A percentile compares a stretch with the other conserved stretches of the same genome.
Evolutionary conservation across 1,284 basidiomycete species (phyloP).

Genomic region (Boletus sp.): DNA sequence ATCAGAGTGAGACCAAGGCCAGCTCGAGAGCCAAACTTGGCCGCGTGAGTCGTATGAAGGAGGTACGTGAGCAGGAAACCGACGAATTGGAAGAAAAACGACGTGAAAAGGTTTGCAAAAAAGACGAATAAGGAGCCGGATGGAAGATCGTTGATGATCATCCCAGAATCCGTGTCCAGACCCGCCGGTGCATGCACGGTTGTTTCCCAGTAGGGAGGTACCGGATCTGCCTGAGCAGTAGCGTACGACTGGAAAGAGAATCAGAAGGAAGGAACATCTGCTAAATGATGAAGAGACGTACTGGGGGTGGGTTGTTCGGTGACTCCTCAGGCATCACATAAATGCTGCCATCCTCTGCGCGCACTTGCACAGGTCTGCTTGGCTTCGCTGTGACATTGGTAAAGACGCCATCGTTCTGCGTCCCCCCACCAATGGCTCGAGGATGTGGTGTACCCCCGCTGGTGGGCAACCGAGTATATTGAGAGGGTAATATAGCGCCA

Average conservation of each 20-base stretch:
- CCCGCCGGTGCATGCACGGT: conserved; percentile 76
- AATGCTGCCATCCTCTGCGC: conserved; percentile 56
- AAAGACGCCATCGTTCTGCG: conserved; percentile 92
- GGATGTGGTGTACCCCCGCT: conserved; percentile 31
- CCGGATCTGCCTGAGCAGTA: conserved; percentile 85
- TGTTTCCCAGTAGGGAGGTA: conserved; percentile 96
- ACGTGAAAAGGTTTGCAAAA: conserved; percentile 77
- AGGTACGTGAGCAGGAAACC: conserved; percentile 94
- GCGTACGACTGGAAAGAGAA: conserved; percentile 68
- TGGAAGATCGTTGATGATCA: conserved; percentile 73
- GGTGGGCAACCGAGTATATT: conserved; percentile 61
- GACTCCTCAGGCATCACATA: conserved; percentile 73
- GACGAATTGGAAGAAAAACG: conserved; percentile 95
- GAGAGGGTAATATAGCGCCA: conserved; percentile 70
- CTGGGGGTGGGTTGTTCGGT: conserved; percentile 82
- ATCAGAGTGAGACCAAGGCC: conserved; percentile 94
- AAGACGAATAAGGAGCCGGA: conserved; percentile 71
- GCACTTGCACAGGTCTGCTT: conserved; percentile 42
- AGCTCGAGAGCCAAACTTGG: conserved; percentile 89
- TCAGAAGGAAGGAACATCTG: conserved; percentile 1
- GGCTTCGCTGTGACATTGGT: conserved; percentile 94
- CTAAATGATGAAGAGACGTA: conserved; percentile 39
- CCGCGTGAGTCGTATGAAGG: conserved; percentile 91
- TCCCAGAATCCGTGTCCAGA: conserved; percentile 51
- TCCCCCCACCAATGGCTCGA: conserved; percentile 64